phyloP scores from a whole-genome alignment of 1,139 yeast species.

The Geotrichum australiense region DNA sequence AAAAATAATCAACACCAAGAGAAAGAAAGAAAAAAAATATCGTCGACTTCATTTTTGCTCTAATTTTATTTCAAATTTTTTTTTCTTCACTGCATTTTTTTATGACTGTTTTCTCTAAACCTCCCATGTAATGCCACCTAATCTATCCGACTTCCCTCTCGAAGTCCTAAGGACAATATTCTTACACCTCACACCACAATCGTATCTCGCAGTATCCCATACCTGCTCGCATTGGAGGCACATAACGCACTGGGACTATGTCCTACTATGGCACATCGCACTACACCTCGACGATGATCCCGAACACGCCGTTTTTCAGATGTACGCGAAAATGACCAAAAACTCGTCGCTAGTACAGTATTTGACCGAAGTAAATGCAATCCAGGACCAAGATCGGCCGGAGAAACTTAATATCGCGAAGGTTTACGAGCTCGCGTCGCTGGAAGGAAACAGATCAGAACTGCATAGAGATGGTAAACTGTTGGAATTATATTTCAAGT shows the following conservation, averaged over 20 bases:
- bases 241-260: conserved; percentile 17
- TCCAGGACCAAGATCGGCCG: too few relatives aligned
- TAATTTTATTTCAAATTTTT: too few relatives aligned
- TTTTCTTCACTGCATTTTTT: too few relatives aligned
- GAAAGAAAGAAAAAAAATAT: too few relatives aligned
- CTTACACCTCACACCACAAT: conserved; percentile 13
- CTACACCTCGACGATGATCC: conserved; percentile 10
- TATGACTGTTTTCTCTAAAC: too few relatives aligned
- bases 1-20: too few relatives aligned
- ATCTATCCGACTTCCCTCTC: conserved; percentile 18
- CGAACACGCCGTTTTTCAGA: conserved; percentile 1
- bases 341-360: too few relatives aligned
- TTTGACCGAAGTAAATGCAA: too few relatives aligned
- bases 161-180: conserved; percentile 18
- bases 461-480: conserved; percentile 7
- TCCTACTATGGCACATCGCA: conserved; percentile 18
- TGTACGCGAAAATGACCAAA: not conserved
- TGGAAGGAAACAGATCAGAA: too few relatives aligned
- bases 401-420: too few relatives aligned
- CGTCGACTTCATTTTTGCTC: too few relatives aligned
- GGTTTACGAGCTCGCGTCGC: not conserved
- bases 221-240: conserved; percentile 15
- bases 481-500: conserved; percentile 12
- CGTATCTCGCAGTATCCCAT: conserved; percentile 16
- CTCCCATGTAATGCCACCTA: conserved; percentile 12